Evolutionary conservation across 108 stramenopile species (phyloP).

Genomic region (Aureococcus anophagefferens): DNA sequence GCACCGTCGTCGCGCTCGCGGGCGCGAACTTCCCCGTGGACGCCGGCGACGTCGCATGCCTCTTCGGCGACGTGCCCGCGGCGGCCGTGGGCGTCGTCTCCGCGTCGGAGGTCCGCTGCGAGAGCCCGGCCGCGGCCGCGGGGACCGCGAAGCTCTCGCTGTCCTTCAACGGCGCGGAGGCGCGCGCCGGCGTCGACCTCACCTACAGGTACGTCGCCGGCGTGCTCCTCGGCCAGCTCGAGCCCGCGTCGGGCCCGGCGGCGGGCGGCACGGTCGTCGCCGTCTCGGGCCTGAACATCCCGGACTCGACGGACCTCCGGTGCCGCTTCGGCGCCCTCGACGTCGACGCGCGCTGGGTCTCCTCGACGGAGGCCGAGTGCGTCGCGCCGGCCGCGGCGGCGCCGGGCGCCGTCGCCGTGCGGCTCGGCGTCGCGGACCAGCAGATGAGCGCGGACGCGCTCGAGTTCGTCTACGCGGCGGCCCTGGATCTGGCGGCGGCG

Average conservation of each 20-base stretch:
- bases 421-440: neutral
- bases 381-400: neutral
- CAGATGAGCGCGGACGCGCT: neutral
- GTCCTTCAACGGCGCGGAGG: slow-evolving; percentile 30
- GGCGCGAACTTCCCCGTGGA: slow-evolving; percentile 23
- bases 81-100: slow-evolving; percentile 7
- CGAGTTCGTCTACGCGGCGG: slow-evolving; percentile 5
- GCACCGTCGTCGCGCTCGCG: slow-evolving; percentile 15
- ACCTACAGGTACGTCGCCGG: slow-evolving; percentile 6
- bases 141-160: slow-evolving; percentile 19
- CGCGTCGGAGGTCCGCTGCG: slow-evolving; percentile 9
- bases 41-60: slow-evolving; percentile 14
- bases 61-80: neutral
- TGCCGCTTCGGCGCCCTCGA: slow-evolving; percentile 10
- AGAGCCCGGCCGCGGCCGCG: slow-evolving; percentile 12
- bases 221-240: neutral
- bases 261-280: slow-evolving; percentile 16
- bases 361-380: neutral
- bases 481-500: neutral
- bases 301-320: slow-evolving; percentile 5
- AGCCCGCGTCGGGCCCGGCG: slow-evolving; percentile 14
- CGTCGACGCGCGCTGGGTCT: neutral
- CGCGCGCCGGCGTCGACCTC: slow-evolving; percentile 10
- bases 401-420: neutral
- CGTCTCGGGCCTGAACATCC: slow-evolving; percentile 15